Base-by-base conservation (phyloP, 345 rosid species). In the Rhodamnia rubescens region DNA sequence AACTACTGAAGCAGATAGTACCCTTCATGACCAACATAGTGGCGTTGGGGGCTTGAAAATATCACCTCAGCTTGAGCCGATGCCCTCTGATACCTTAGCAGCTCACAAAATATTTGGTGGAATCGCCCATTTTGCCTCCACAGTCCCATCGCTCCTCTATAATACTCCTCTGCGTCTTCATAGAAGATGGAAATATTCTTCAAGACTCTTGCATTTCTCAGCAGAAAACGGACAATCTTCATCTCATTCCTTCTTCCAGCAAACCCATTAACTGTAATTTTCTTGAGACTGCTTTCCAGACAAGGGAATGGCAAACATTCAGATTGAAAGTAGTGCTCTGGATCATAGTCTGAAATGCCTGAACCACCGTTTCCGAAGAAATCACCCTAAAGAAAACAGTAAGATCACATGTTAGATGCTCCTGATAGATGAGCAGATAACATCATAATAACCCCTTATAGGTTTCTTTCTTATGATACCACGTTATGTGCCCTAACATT, bases 261-360 rank as follows among this genome's bases (percentile, higher is more conserved):
- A 27, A 85, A 83, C 58, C 87, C 86, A n/a, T 15, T 61, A 54
- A 88, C 27, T 18, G 26, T 80, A 2, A 88, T 50, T 83, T 85
- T 57, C 85, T 75, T 80, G 22, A 88, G 87, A 83, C 81, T 29
- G 52, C 42, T 85, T 57, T 83, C 58, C 50, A 82, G 82, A 42
- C 89, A 88, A 27, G 58, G 74, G 82, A 83, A 85, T 50, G 87
- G 83, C 40, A 47, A 58, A 83, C 56, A 83, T 69, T 44, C 85
- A 32, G 84, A 75, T 29, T 74, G 87, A 87, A 87, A 87, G 50
- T 54, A 87, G 24, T 59, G 75, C 44, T 78, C 53, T 57, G 85
- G 87, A 20, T 74, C 85, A 22, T 58, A n/a, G n/a, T 83, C 58
- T 5, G 21, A 6, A 83, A 54, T 83, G 64, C 40, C 80, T 69